Evolutionary conservation across 1,284 basidiomycete species (phyloP).

Genomic region (Boletus hoseneyae): DNA sequence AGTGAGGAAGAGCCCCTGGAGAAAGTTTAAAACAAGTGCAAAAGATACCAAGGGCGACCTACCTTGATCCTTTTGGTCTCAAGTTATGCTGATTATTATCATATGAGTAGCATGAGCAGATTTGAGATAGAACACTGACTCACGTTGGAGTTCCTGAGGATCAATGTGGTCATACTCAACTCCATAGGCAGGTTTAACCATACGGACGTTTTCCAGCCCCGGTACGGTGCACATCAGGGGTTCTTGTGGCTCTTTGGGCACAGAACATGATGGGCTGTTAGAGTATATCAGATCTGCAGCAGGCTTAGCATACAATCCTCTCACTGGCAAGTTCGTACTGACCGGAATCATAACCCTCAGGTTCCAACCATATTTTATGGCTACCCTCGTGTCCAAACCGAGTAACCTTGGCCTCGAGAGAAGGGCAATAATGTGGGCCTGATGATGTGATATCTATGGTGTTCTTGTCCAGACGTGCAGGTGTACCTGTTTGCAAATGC

Average conservation of each 20-base stretch:
- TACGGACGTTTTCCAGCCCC: constrained; percentile 79
- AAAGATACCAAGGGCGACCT: neutral
- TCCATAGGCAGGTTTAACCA: constrained; percentile 84
- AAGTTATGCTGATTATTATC: constrained; percentile 55
- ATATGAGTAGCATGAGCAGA: neutral
- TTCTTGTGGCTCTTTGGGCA: constrained; percentile 82
- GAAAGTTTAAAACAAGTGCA: neutral
- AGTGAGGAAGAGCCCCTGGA: constrained; percentile 76
- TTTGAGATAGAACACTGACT: constrained; percentile 22
- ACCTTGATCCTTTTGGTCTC: constrained; percentile 82
- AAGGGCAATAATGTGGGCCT: constrained; percentile 91
- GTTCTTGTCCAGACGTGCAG: constrained; percentile 69
- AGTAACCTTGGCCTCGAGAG: constrained; percentile 82
- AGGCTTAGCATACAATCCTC: neutral
- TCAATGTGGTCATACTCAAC: constrained; percentile 95
- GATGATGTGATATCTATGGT: constrained; percentile 61
- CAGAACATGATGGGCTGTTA: constrained; percentile 83
- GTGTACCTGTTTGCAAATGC: constrained; percentile 87
- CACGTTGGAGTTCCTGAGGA: constrained; percentile 73
- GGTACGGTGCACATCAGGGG: constrained; percentile 78
- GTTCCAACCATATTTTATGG: constrained; percentile 87
- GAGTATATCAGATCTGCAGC: constrained; percentile 77
- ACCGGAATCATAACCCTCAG: constrained; percentile 87
- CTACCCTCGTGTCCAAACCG: constrained; percentile 70
- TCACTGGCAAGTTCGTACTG: constrained; percentile 6